Evolutionary conservation across 129 eudicot species (phyloP).

Genomic region (Flaveria trinervia): DNA sequence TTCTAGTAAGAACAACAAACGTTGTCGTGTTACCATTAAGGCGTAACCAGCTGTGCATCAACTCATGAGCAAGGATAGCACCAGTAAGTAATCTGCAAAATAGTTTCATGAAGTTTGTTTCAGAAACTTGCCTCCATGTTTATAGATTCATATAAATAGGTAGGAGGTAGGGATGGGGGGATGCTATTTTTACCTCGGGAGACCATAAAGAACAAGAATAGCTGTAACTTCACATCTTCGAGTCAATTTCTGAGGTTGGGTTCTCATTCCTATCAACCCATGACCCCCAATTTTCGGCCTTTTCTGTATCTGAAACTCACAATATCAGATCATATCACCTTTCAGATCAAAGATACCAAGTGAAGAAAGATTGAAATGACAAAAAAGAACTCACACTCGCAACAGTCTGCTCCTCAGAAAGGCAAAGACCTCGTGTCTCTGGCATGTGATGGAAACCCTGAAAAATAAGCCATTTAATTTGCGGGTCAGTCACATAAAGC

Average conservation of each 20-base stretch:
- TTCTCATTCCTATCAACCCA: slow-evolving; percentile 80
- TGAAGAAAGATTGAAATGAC: slow-evolving; percentile 15
- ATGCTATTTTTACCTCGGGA: slow-evolving; percentile 70
- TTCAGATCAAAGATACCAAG: neutral
- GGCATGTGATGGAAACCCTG: slow-evolving; percentile 99
- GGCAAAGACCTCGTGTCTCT: slow-evolving; percentile 95
- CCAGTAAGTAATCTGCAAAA: slow-evolving; percentile 90
- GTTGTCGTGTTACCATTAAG: slow-evolving; percentile 60
- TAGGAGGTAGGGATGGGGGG: neutral
- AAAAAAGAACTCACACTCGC: slow-evolving; percentile 61
- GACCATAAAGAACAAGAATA: slow-evolving; percentile 92
- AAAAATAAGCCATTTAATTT: slow-evolving; percentile 26
- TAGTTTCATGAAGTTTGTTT: slow-evolving; percentile 19
- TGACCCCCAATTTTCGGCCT: slow-evolving; percentile 84
- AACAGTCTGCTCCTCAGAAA: slow-evolving; percentile 97
- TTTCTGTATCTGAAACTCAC: slow-evolving; percentile 61
- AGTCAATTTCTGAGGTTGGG: slow-evolving; percentile 85
- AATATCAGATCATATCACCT: slow-evolving; percentile 9
- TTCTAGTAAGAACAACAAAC: slow-evolving; percentile 2
- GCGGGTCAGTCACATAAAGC: slow-evolving; percentile 21
- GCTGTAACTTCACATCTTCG: slow-evolving; percentile 98
- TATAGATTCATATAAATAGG: neutral
- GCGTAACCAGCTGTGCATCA: slow-evolving; percentile 98
- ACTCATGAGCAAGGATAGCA: slow-evolving; percentile 96
- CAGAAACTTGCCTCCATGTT: slow-evolving; percentile 24